These are phyloP conservation scores for Apiospora pterosperma DNA, from an alignment of 2,329 filamentous ascomycete species.

Conservation along the genomic window DNA sequence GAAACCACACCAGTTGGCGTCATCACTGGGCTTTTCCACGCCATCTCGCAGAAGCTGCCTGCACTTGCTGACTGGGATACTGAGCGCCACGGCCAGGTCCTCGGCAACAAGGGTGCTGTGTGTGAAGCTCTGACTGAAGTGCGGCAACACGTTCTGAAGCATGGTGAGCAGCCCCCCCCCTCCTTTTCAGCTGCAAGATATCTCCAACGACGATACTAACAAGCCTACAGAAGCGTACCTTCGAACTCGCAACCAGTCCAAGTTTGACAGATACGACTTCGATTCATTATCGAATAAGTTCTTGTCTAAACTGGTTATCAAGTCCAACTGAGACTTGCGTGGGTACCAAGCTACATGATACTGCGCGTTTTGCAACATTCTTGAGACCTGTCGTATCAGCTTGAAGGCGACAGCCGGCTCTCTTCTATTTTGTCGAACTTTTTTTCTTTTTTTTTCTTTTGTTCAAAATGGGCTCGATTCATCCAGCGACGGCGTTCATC, in stretches of 20 bases:
- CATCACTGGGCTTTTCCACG: slow-evolving; percentile 94
- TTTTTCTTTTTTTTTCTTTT: slow-evolving; percentile 23
- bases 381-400: neutral
- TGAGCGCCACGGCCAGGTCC: slow-evolving; percentile 80
- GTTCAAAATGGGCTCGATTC: slow-evolving; percentile 27
- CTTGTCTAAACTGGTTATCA: slow-evolving; percentile 91
- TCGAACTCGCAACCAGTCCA: slow-evolving; percentile 71
- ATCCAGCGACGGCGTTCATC: slow-evolving; percentile 42
- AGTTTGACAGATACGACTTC: slow-evolving; percentile 89
- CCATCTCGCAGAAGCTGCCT: slow-evolving; percentile 94
- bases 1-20: slow-evolving; percentile 93
- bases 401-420: neutral
- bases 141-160: slow-evolving; percentile 84
- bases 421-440: slow-evolving; percentile 19
- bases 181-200: neutral
- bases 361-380: neutral
- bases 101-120: slow-evolving; percentile 87
- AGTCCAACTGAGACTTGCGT: slow-evolving; percentile 64
- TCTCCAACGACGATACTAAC: slow-evolving; percentile 34
- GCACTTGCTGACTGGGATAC: slow-evolving; percentile 94
- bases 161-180: slow-evolving; percentile 61
- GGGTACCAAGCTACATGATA: neutral
- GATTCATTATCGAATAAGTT: slow-evolving; percentile 97
- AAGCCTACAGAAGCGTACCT: slow-evolving; percentile 74
- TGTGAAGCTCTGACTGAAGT: slow-evolving; percentile 98